These are phyloP conservation scores for Dillenia suffruticosa DNA, from an alignment of 164 flowering plant species.

Conservation along the genomic window DNA sequence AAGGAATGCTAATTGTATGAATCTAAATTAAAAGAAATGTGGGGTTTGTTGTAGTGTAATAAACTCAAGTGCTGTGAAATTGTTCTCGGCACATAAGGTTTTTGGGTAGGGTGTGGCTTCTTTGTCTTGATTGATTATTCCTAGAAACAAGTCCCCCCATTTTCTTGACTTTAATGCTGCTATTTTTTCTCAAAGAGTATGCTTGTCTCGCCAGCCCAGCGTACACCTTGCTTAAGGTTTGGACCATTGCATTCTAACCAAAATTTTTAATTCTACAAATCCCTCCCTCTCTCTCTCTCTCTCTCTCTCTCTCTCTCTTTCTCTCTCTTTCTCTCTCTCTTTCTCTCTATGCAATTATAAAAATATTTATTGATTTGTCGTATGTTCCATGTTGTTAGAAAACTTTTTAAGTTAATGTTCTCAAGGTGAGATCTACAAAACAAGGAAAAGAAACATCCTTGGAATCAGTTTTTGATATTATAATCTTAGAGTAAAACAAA, in stretches of 20 bases:
- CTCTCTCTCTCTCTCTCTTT: neutral
- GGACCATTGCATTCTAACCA: too few relatives aligned
- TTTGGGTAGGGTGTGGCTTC: conserved; percentile 1
- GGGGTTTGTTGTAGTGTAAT: neutral
- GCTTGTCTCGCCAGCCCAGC: conserved; percentile 19
- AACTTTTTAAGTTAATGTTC: conserved; percentile 9
- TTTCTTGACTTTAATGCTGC: conserved; percentile 34
- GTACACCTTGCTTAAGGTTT: too few relatives aligned
- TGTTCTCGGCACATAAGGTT: neutral
- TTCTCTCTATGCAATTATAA: too few relatives aligned
- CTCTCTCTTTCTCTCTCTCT: neutral
- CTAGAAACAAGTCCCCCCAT: conserved; percentile 17
- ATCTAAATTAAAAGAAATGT: neutral
- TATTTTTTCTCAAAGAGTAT: conserved; percentile 22
- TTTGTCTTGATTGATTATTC: conserved; percentile 23
- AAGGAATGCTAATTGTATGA: too few relatives aligned
- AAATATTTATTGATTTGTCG: too few relatives aligned
- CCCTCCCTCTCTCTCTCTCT: neutral
- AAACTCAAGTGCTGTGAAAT: conserved; percentile 1
- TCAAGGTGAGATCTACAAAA: conserved; percentile 14
- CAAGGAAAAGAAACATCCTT: conserved; percentile 21
- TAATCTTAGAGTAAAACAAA: neutral
- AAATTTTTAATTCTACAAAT: too few relatives aligned
- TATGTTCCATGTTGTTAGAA: neutral
- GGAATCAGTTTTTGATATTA: conserved; percentile 15